A percentile compares a stretch with the other conserved stretches of the same genome.
Evolutionary conservation across 2,329 filamentous ascomycete genomes (phyloP).

Genomic region (Rhinocladiella mackenziei): DNA sequence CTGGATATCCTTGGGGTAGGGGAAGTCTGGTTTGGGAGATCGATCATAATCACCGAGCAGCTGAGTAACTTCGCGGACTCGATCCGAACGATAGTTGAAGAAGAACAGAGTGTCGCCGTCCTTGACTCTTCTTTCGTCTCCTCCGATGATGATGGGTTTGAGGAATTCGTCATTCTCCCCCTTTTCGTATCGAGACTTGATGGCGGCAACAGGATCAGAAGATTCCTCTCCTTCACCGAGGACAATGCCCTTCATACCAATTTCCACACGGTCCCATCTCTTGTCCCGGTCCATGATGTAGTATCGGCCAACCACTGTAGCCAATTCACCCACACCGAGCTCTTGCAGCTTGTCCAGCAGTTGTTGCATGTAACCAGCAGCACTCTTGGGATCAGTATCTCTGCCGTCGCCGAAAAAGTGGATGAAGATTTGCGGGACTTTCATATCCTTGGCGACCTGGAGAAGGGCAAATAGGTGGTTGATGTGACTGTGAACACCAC

Average conservation of each 20-base stretch:
- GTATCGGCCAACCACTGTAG: constrained; percentile 91
- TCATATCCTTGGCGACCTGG: constrained; percentile 81
- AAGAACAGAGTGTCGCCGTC: constrained; percentile 95
- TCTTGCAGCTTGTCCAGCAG: constrained; percentile 77
- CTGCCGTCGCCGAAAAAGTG: constrained; percentile 99
- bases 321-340: constrained; percentile 79
- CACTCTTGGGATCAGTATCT: constrained; percentile 96
- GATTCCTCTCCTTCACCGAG: constrained; percentile 81
- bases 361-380: constrained; percentile 80
- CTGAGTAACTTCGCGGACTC: constrained; percentile 93
- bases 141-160: constrained; percentile 92
- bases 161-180: constrained; percentile 96
- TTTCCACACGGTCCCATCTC: constrained; percentile 92
- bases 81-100: constrained; percentile 99
- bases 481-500: constrained; percentile 96
- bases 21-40: constrained; percentile 83
- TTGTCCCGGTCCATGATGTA: constrained; percentile 99
- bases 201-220: constrained; percentile 76
- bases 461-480: constrained; percentile 85
- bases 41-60: constrained; percentile 88
- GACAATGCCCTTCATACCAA: constrained; percentile 82
- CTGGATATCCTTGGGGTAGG: constrained; percentile 81
- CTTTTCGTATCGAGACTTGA: constrained; percentile 82
- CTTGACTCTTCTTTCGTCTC: constrained; percentile 79
- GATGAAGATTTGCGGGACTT: constrained; percentile 87